A percentile compares a stretch with the other conserved stretches of the same genome.
Evolutionary conservation across 202 grass and related monocot species (phyloP).

Genomic region (Setaria viridis): DNA sequence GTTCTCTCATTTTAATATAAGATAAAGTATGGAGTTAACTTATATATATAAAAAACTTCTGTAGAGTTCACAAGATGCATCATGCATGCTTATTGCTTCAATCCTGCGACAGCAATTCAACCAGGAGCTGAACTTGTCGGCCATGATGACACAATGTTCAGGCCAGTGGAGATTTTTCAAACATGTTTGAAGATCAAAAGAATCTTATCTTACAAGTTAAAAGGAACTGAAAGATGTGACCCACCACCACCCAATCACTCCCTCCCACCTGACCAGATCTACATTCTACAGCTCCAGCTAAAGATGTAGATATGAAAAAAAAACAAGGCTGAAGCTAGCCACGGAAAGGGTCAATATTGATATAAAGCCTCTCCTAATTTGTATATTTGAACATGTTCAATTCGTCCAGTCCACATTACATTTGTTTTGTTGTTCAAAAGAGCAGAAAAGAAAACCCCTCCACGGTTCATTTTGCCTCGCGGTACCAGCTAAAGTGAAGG

Average conservation of each 20-base stretch:
- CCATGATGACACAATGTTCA: not conserved
- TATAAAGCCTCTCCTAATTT: not conserved
- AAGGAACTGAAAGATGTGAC: not conserved
- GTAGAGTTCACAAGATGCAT: not conserved
- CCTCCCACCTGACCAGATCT: no score
- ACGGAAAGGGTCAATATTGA: not conserved
- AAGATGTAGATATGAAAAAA: constrained; percentile 7
- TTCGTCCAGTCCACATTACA: not conserved
- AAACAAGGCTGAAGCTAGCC: not conserved
- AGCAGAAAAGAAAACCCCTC: not conserved
- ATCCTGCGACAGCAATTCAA: not conserved
- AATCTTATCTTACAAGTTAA: not conserved
- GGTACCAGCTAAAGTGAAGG: not conserved
- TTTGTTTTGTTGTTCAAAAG: constrained; percentile 8
- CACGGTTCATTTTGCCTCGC: not conserved
- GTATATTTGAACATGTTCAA: constrained; percentile 9
- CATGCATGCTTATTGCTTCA: constrained; percentile 9
- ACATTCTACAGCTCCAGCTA: not conserved
- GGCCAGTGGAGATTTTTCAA: not conserved
- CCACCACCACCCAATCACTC: no score
- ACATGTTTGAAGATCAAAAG: not conserved
- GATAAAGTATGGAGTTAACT: no score
- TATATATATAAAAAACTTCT: no score
- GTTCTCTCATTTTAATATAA: not conserved
- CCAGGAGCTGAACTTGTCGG: not conserved